Base-by-base conservation (phyloP, 2,329 filamentous ascomycete genomes). In the Pseudogymnoascus sp. region DNA sequence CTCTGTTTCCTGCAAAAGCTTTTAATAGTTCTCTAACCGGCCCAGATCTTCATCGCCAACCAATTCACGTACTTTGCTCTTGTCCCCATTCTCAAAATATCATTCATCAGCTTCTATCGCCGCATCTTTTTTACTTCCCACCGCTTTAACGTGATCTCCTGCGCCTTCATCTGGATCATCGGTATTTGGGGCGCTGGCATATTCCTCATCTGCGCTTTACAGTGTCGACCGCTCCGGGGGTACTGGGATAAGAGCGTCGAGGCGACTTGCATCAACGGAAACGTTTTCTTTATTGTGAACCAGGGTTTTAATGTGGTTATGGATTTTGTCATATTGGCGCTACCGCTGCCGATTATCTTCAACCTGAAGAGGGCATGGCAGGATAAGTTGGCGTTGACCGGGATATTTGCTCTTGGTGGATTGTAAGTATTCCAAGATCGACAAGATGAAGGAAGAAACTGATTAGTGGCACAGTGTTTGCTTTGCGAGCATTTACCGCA, bases 241-340 rank as follows among this genome's bases (percentile, higher is more conserved):
- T 69, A 65, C 63, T 70, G 67, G 54, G 65, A 70, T 37, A 64
- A 64, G 26, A 67, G 64, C 2, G 64, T 68, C 5, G 60, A 64
- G 4, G 64, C 64, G 4, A 14, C 39, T n/a, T 69, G 67, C 47
- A 61, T 65, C 3, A 63, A 66, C 5, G 65, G 69, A 36, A 61
- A 61, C 8, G 63, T 68, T n/a, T 65, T 65, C 5, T 68, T 66
- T 1, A 63, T 66, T 12, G 63, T 65, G 16, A 68, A 68, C 42
- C 68, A 65, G 4, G 61, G 51, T 1, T 62, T 70, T 1, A 65
- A 61, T 45, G 60, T 68, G 10, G 26, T 65, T 5, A 66, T 66
- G 26, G 67, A 66, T 61, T 57, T 64, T 5, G 39, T 62, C 18
- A 67, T 68, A 31, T 37, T 68, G 7, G 57, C 21, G 11, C 36